Conservation (phyloP, 1,139 yeast species). For the Kodamaea derodonti region DNA sequence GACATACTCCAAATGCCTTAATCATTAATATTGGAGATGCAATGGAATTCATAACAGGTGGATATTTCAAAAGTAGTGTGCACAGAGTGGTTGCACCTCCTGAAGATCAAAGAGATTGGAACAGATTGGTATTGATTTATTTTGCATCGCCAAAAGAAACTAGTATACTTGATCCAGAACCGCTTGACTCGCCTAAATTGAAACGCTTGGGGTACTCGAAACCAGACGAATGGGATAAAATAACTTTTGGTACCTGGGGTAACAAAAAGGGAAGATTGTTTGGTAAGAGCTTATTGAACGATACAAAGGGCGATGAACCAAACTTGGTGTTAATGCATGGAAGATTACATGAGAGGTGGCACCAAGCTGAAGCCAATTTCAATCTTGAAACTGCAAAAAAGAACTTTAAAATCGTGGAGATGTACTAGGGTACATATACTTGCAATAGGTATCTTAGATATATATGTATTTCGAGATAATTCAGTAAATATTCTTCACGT, state of each 20-base stretch:
- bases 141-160: conserved; percentile 34
- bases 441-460: too few species aligned
- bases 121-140: conserved; percentile 42
- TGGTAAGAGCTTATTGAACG: too few species aligned
- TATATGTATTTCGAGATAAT: too few species aligned
- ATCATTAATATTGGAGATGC: conserved; percentile 51
- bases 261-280: conserved; percentile 38
- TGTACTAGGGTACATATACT: too few species aligned
- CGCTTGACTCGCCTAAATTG: conserved; percentile 34
- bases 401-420: conserved; percentile 15
- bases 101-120: conserved; percentile 32
- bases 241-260: conserved; percentile 34
- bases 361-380: conserved; percentile 18
- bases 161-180: conserved; percentile 38
- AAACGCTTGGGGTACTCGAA: conserved; percentile 25
- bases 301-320: conserved; percentile 37
- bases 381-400: conserved; percentile 14
- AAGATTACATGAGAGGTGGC: conserved; percentile 42
- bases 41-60: conserved; percentile 46
- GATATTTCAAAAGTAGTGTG: conserved; percentile 44
- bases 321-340: conserved; percentile 33
- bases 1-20: conserved; percentile 41
- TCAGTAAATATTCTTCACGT: too few species aligned
- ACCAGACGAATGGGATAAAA: conserved; percentile 31
- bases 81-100: conserved; percentile 49